phyloP scores from a whole-genome alignment of 2,329 filamentous ascomycete species.

The Harringtonia aguacate region DNA sequence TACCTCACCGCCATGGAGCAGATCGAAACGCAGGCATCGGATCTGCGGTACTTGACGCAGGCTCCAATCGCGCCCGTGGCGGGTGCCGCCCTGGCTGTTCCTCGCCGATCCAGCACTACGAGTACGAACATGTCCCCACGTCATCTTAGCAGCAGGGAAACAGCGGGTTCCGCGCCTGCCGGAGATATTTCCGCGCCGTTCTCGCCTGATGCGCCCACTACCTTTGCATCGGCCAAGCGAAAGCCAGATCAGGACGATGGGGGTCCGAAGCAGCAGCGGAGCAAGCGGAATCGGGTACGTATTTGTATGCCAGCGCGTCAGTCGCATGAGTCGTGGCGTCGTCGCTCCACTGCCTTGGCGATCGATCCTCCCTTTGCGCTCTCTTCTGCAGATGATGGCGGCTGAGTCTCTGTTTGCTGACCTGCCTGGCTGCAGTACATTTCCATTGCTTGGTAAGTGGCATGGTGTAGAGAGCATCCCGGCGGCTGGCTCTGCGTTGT shows the following conservation, averaged over 20 bases:
- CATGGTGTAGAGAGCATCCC: no score
- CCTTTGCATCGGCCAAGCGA: conserved; percentile 17
- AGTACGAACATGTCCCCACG: conserved; percentile 7
- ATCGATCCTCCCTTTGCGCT: no score
- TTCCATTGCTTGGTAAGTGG: conserved; percentile 49
- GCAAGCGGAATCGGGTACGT: conserved; percentile 49
- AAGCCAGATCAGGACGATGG: conserved; percentile 30
- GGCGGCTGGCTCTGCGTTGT: no score
- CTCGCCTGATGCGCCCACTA: conserved; percentile 4
- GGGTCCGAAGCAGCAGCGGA: conserved; percentile 40
- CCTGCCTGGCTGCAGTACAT: conserved; percentile 34
- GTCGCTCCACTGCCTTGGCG: no score
- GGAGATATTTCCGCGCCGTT: conserved; percentile 38
- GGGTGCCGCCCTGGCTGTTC: conserved; percentile 11
- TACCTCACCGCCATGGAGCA: conserved; percentile 37
- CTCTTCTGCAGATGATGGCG: no score
- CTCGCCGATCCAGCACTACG: no score
- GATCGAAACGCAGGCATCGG: conserved; percentile 42
- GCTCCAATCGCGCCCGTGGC: conserved; percentile 20
- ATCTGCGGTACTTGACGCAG: conserved; percentile 39
- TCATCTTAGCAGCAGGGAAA: conserved; percentile 10
- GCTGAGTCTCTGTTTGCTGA: not conserved
- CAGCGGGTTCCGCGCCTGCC: conserved; percentile 22
- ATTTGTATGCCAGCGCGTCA: no score
- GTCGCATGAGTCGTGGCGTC: no score